A percentile compares a stretch with the other conserved stretches of the same genome.
phyloP scores from a whole-genome alignment of 768 basidiomycete genomes.

The Neoboletus magnificus region DNA sequence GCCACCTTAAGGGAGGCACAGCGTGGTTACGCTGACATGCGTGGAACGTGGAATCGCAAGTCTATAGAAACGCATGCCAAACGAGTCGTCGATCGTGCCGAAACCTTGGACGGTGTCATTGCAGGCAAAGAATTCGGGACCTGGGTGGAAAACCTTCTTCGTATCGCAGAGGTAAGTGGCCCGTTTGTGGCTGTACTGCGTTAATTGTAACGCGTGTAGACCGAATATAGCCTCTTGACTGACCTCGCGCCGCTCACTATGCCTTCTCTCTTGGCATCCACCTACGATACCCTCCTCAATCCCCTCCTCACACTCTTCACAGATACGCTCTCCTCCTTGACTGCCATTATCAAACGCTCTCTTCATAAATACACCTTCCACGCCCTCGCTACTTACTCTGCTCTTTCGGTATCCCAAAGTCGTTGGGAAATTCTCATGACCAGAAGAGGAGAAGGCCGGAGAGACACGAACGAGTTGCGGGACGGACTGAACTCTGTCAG shows the following conservation, averaged over 20 bases:
- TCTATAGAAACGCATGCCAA: constrained; percentile 72
- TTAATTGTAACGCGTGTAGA: constrained; percentile 35
- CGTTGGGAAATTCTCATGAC: constrained; percentile 67
- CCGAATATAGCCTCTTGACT: constrained; percentile 62
- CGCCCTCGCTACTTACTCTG: constrained; percentile 68
- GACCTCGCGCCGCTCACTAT: constrained; percentile 62
- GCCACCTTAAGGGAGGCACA: constrained; percentile 72
- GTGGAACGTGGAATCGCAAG: constrained; percentile 73
- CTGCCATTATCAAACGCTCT: constrained; percentile 66
- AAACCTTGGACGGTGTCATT: constrained; percentile 60
- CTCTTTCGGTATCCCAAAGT: constrained; percentile 51
- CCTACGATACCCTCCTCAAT: constrained; percentile 58
- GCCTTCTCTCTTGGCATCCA: constrained; percentile 47
- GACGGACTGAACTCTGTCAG: constrained; percentile 65
- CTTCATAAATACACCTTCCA: constrained; percentile 78
- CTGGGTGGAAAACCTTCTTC: constrained; percentile 65
- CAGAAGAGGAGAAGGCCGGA: constrained; percentile 44
- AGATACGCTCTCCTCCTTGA: constrained; percentile 60
- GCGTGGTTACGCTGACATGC: constrained; percentile 82
- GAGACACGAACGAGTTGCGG: constrained; percentile 63
- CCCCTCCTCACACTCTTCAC: constrained; percentile 67
- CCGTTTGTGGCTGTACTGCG: background rate
- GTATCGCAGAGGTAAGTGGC: constrained; percentile 58
- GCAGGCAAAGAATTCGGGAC: constrained; percentile 69
- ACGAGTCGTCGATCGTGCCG: constrained; percentile 65